Base-by-base conservation (phyloP, 176 grass and related monocot species). In the Oryza meyeriana region DNA sequence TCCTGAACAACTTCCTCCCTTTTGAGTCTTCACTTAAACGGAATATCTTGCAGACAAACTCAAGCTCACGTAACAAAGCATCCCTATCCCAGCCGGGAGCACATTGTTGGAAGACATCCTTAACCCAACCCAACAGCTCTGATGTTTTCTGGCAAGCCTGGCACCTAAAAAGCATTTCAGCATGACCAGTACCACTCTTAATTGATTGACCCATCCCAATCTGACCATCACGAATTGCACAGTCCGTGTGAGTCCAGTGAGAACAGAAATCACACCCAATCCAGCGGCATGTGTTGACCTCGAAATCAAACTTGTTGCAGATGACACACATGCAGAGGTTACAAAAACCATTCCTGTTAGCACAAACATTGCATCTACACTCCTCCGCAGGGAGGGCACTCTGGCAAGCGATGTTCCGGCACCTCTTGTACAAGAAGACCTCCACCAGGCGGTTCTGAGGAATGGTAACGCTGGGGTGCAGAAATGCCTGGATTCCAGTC, bases 281-380 rank as follows among this genome's bases (percentile, higher is more conserved):
- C 96, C 97, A 99, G 27, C 97, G 93, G 75, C 97, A 99, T 20
- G 97, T 95, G 77, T 99, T 99, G 25, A 99, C 97, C 89, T 99
- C 97, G 26, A 99, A 99, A 90, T 99, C 97, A 69, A 99, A 99
- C 87, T 99, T 99, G 80, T 87, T 99, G 85, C 97, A 99, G 1
- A 99, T 94, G 25, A 96, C 97, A 85, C 97, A 99, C 97, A 99
- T 99, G 66, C 97, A 96, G 48, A 99, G 84, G 69, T 99, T 99
- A 70, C 97, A 99, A 42, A 99, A 99, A 8, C 93, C 97, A n/a
- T 89, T 94, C 83, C 87, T 92, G 40, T 35, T 89, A 36, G 89
- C 47, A 44, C 97, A 99, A 55, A 95, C 86, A 61, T 89, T 94
- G 62, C 97, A 99, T 22, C 74, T 96, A 64, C 97, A 99, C 22